Evolutionary conservation across 345 rosid genomes (phyloP).

Genomic region (Eucalyptus camaldulensis): DNA sequence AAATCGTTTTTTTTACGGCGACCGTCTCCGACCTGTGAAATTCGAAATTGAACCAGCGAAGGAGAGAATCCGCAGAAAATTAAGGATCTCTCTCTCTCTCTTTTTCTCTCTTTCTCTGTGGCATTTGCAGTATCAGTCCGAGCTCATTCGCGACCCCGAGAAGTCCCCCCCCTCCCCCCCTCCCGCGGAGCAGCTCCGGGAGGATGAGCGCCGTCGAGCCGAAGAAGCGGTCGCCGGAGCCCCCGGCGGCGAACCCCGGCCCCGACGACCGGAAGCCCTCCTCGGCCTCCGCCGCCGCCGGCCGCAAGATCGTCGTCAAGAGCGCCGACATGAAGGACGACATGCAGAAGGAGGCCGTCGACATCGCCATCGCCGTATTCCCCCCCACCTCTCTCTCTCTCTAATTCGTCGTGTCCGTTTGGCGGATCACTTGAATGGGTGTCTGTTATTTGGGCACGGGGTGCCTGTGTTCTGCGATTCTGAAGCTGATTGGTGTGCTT

Average conservation of each 20-base stretch:
- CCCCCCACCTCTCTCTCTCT: background rate
- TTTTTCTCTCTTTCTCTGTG: background rate
- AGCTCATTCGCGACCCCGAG: background rate
- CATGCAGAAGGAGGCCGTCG: conserved; percentile 86
- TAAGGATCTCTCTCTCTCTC: background rate
- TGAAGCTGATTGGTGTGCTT: background rate
- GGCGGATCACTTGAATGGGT: background rate
- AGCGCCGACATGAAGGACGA: conserved; percentile 98
- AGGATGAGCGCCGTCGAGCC: conserved; percentile 38
- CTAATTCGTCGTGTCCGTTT: background rate
- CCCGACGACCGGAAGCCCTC: conserved; percentile 45
- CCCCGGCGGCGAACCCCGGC: conserved; percentile 21
- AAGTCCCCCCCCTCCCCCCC: background rate
- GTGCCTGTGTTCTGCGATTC: background rate
- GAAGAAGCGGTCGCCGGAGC: conserved; percentile 39
- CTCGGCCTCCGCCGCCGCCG: conserved; percentile 23
- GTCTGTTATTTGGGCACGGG: background rate
- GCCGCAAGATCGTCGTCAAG: conserved; percentile 57
- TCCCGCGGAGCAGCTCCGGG: background rate
- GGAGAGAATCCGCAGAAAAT: background rate
- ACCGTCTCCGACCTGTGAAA: background rate
- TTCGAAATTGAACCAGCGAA: background rate
- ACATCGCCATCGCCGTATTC: conserved; percentile 65
- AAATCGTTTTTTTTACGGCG: background rate
- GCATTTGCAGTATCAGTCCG: background rate